phyloP scores from a whole-genome alignment of 2,329 filamentous ascomycete genomes.

The Pezicula radicicola region DNA sequence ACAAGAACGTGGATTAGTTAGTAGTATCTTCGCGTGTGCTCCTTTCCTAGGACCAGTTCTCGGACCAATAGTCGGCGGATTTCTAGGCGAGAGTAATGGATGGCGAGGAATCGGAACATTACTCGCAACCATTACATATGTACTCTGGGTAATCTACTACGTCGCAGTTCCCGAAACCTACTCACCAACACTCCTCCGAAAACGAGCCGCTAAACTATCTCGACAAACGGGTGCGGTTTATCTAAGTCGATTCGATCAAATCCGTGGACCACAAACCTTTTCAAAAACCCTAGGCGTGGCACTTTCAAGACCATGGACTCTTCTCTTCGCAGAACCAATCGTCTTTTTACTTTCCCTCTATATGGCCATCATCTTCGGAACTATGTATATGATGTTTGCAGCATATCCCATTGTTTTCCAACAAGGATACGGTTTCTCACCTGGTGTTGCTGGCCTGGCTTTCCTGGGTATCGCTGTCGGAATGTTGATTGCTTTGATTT shows the following conservation, averaged over 20 bases:
- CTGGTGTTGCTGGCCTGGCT: slow-evolving; percentile 57
- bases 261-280: slow-evolving; percentile 38
- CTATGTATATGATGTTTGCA: slow-evolving; percentile 53
- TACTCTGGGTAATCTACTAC: slow-evolving; percentile 51
- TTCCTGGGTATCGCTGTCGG: slow-evolving; percentile 68
- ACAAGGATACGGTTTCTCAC: slow-evolving; percentile 51
- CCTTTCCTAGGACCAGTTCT: slow-evolving; percentile 64
- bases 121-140: slow-evolving; percentile 58
- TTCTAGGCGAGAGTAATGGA: slow-evolving; percentile 58
- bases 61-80: slow-evolving; percentile 65
- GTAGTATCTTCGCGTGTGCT: slow-evolving; percentile 59
- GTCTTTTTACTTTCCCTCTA: slow-evolving; percentile 63
- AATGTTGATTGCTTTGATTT: slow-evolving; percentile 55
- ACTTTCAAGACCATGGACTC: slow-evolving; percentile 61
- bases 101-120: slow-evolving; percentile 68
- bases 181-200: slow-evolving; percentile 49
- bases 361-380: slow-evolving; percentile 56
- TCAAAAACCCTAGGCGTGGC: slow-evolving; percentile 48
- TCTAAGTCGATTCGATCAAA: slow-evolving; percentile 46
- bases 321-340: slow-evolving; percentile 68
- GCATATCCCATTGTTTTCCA: slow-evolving; percentile 66
- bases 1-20: slow-evolving; percentile 49
- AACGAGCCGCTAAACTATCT: slow-evolving; percentile 46
- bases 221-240: slow-evolving; percentile 52
- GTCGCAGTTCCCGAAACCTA: slow-evolving; percentile 57